Evolutionary conservation across 1,284 basidiomycete species (phyloP), one percentile per base, ranked within the genome.

Genomic region (Singerocomus inundabilis): DNA sequence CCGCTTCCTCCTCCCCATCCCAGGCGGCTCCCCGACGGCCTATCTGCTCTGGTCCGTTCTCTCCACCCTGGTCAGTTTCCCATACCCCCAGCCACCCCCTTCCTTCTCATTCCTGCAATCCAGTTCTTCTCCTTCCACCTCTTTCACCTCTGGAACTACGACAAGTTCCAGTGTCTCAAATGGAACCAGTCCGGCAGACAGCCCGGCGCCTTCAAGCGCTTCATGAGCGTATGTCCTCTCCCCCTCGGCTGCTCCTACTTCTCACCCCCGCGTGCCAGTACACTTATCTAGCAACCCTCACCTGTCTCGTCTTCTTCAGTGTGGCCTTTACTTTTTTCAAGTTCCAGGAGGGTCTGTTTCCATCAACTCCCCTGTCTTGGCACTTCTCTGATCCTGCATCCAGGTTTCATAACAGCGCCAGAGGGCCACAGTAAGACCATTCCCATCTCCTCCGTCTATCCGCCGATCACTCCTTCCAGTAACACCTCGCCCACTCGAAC

Each of bases 181-280:
- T 89, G 86, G 87, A 74, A 66, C 52, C 53, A 74, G 57, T 75
- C 81, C 24, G 84, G 84, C 35, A 75, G 84, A 44, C 84, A 85
- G 63, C 84, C 84, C 50, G 86, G 87, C 48, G 80, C 86, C 16
- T 89, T 89, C 76, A 88, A 85, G 70, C 77, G 86, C 49, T 75
- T 89, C 63, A 89, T 89, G 86, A 88, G 85, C 24, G 86, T 88
- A 61, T 63, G 81, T 73, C 28, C 21, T 10, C 39, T n/a, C 10
- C 33, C 2, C 10, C 26, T 24, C 4, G 8, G 2, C 8, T 16
- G 34, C 49, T 6, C 1, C 6, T 29, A n/a, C 33, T 13, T 33
- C 48, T 64, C 57, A 51, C 53, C 48, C 38, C 44, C 45, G n/a
- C 6, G 44, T 21, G 25, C 31, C 57, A 89, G 87, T 89, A 90